Evolutionary conservation across 345 rosid species (phyloP).

Genomic region (Lagerstroemia speciosa): DNA sequence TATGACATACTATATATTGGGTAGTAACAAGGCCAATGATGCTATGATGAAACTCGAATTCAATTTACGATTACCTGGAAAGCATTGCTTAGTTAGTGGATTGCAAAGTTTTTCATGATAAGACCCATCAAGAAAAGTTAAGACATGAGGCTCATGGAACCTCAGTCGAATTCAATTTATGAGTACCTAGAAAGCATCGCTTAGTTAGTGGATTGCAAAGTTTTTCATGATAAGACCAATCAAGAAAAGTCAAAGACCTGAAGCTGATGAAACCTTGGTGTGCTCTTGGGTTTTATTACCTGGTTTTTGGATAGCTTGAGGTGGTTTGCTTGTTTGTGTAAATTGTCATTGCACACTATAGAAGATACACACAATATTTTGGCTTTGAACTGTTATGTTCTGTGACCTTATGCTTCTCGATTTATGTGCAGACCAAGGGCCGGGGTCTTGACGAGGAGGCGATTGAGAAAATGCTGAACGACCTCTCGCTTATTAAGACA

Average conservation of each 20-base stretch:
- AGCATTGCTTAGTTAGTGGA: background rate
- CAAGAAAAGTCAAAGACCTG: too few species aligned
- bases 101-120: too few species aligned
- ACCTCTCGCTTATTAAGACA: slow-evolving; percentile 73
- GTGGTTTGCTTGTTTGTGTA: too few species aligned
- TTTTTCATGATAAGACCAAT: too few species aligned
- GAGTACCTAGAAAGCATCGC: too few species aligned
- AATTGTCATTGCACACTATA: background rate
- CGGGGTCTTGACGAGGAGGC: slow-evolving; percentile 75
- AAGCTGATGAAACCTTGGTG: too few species aligned
- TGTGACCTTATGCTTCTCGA: background rate
- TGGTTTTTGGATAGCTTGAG: background rate
- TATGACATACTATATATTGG: background rate
- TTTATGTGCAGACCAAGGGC: slow-evolving; percentile 60
- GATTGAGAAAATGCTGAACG: slow-evolving; percentile 85
- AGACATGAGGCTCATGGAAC: background rate
- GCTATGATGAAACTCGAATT: background rate
- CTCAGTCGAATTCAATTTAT: too few species aligned
- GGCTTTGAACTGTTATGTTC: background rate
- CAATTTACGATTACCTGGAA: background rate
- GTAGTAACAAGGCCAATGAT: background rate
- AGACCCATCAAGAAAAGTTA: too few species aligned
- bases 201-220: too few species aligned
- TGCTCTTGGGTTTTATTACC: background rate
- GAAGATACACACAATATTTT: background rate